Evolutionary conservation across 108 stramenopile species (phyloP).

Genomic region (Stephanodiscus triporus): DNA sequence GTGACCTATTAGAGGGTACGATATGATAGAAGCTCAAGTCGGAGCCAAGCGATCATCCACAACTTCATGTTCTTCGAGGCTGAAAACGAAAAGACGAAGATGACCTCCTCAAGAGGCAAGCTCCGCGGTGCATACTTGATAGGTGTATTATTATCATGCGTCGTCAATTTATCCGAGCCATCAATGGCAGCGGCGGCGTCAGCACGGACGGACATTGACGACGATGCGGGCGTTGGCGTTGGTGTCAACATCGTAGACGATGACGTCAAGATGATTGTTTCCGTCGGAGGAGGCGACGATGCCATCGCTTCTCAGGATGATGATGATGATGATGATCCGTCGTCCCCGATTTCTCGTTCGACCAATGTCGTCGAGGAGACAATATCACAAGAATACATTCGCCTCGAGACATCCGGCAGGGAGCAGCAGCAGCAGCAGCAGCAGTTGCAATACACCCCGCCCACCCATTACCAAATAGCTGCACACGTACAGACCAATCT

Average conservation of each 20-base stretch:
- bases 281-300: background rate
- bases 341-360: background rate
- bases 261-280: background rate
- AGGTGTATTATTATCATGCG: background rate
- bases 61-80: too few species aligned
- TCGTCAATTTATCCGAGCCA: background rate
- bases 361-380: background rate
- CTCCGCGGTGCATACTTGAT: background rate
- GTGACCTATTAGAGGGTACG: too few species aligned
- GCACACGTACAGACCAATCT: slow-evolving; percentile 49
- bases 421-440: slow-evolving; percentile 1
- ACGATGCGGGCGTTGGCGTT: background rate
- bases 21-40: too few species aligned
- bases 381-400: background rate
- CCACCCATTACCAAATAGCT: slow-evolving; percentile 35
- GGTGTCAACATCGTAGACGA: background rate
- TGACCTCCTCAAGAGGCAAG: too few species aligned
- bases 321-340: background rate
- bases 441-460: slow-evolving; percentile 28
- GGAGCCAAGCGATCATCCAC: too few species aligned
- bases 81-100: too few species aligned
- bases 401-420: background rate
- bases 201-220: background rate
- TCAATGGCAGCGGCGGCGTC: background rate
- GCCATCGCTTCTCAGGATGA: background rate